Evolutionary conservation across 1,284 basidiomycete species (phyloP), one percentile per base, ranked within the genome.

Genomic region (Athelia psychrophila): DNA sequence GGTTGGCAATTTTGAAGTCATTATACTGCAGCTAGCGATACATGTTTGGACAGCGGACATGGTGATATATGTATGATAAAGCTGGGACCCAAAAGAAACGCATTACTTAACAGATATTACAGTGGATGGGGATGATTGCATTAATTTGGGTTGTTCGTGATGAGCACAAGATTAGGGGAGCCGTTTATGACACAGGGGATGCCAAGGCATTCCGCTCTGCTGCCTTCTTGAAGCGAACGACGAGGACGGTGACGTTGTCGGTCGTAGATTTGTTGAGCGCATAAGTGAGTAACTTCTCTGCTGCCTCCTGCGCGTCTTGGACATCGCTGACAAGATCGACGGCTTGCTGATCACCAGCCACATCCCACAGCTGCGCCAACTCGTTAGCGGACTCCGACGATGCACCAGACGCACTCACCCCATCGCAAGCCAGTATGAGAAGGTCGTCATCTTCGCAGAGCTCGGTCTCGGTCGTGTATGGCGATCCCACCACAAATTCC

Each of bases 401-500:
- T 52, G 48, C 44, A 40, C 12, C 32, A 13, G 23, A 44, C 44
- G 36, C 32, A 82, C 91, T 63, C 68, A 97, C 95, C 56, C 97
- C 97, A 70, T 99, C 97, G 66, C 97, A 99, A 24, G 97, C 97
- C 51, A 99, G 78, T 57, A 99, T 94, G 52, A 99, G 68, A 71
- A 96, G 95, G 66, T 97, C 93, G 67, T 99, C 97, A 10, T 93
- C 88, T 12, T 91, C 86, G 51, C 85, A 88, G 18, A 99, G 74
- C 56, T 88, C 86, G 5, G 96, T 98, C 70, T 98, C 95, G 16
- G 97, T 99, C 15, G 97, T 99, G 69, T 98, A 99, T 10, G 97
- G 97, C 33, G 93, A 84, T 1, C 97, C 97, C 42, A 99, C 96
- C 8, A 99, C 96, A 66, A 97, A 99, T 64, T 99, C 96, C 71